A percentile compares a stretch with the other conserved stretches of the same genome.
These are phyloP conservation scores for Gynochthodes officinalis DNA, from an alignment of 257 asterid species.

Conservation along the genomic window DNA sequence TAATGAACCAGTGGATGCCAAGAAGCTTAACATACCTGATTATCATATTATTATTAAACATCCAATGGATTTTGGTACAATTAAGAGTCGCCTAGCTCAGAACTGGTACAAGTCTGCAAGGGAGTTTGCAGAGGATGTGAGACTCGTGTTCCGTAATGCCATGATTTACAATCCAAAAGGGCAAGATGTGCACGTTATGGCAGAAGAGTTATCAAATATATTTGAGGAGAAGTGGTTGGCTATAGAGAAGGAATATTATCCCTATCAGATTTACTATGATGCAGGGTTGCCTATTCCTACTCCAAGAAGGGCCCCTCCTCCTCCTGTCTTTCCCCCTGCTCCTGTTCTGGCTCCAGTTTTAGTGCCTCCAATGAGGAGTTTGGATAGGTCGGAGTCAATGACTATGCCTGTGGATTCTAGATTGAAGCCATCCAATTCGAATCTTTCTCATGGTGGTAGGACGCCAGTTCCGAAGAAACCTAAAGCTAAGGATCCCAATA, in stretches of 20 bases:
- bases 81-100: conserved; percentile 59
- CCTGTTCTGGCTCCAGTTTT: conserved; percentile 28
- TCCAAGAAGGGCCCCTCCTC: conserved; percentile 44
- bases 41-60: conserved; percentile 70
- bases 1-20: conserved; percentile 76
- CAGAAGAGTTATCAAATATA: conserved; percentile 55
- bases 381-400: conserved; percentile 50
- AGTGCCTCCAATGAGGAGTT: conserved; percentile 30
- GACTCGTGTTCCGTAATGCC: conserved; percentile 87
- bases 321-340: conserved; percentile 22
- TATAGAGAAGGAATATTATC: conserved; percentile 63
- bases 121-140: conserved; percentile 84
- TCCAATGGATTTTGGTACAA: conserved; percentile 95
- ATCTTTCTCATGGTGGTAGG: conserved; percentile 48
- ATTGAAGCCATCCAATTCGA: conserved; percentile 26
- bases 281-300: conserved; percentile 59
- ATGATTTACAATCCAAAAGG: conserved; percentile 91
- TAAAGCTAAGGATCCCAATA: conserved; percentile 85
- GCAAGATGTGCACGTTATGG: conserved; percentile 87
- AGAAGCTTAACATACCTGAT: conserved; percentile 62
- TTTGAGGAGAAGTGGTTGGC: conserved; percentile 83
- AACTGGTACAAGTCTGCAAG: conserved; percentile 63
- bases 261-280: conserved; percentile 57
- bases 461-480: conserved; percentile 86
- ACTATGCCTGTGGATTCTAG: conserved; percentile 44